A percentile compares a stretch with the other conserved stretches of the same genome.
Conservation (phyloP, 306 rosid genomes). For the Cucumis sativus region Cucumber_9930_V3 NC_026656.2:22088501-22089000, state of each 20-base stretch:
- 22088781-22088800: not conserved
- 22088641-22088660: conserved; percentile 96
- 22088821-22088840: not conserved
- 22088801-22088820: not conserved
- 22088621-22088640: conserved; percentile 98
- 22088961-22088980: conserved; percentile 47
- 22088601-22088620: conserved; percentile 41
- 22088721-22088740: conserved; percentile 59
- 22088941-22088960: conserved; percentile 61
- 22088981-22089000: conserved; percentile 69
- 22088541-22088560: conserved; percentile 11
- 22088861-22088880: not conserved
- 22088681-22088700: conserved; percentile 98
- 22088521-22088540: conserved; percentile 19
- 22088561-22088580: not conserved
- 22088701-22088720: conserved; percentile 91
- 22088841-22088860: not conserved
- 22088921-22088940: conserved; percentile 93
- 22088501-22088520: conserved; percentile 85
- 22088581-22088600: not conserved
- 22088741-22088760: not conserved
- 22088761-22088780: not conserved
- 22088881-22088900: not conserved
- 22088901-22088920: conserved; percentile 24
- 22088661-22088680: conserved; percentile 98